A percentile compares a stretch with the other conserved stretches of the same genome.
Conservation (phyloP, 2,329 filamentous ascomycete species). For the Hymenoscyphus occultus region DNA sequence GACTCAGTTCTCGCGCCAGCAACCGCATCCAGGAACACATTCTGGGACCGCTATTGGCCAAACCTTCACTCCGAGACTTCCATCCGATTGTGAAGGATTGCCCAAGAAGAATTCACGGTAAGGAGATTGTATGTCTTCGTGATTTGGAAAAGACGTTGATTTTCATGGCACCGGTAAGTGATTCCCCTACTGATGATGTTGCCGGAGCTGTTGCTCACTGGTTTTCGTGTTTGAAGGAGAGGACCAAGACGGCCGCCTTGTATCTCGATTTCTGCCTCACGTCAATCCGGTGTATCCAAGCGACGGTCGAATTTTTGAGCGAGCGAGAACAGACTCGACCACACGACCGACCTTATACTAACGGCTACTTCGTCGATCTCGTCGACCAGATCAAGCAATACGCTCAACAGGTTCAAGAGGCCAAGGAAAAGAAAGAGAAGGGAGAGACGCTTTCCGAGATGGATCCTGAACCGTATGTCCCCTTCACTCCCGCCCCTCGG, state of each 20-base stretch:
- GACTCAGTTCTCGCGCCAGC: conserved; percentile 66
- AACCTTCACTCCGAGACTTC: conserved; percentile 73
- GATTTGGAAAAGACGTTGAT: conserved; percentile 93
- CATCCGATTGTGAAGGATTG: conserved; percentile 75
- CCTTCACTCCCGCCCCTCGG: conserved; percentile 14
- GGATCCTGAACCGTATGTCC: conserved; percentile 57
- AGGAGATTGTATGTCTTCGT: conserved; percentile 84
- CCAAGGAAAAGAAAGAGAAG: conserved; percentile 63
- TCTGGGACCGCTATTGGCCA: conserved; percentile 72
- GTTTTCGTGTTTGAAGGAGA: conserved; percentile 69
- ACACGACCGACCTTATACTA: conserved; percentile 86
- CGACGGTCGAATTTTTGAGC: conserved; percentile 80
- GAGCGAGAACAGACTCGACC: conserved; percentile 84
- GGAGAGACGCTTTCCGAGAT: conserved; percentile 52
- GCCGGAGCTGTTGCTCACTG: conserved; percentile 66
- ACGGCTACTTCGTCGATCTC: conserved; percentile 95
- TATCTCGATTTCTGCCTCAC: conserved; percentile 89
- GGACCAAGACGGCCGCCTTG: conserved; percentile 64
- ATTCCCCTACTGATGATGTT: conserved; percentile 50
- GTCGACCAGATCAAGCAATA: conserved; percentile 91
- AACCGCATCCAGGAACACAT: conserved; percentile 79
- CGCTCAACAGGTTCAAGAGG: conserved; percentile 76
- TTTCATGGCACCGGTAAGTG: conserved; percentile 91
- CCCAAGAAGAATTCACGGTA: conserved; percentile 74
- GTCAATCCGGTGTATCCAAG: conserved; percentile 85